Evolutionary conservation across 495 filamentous ascomycete genomes (phyloP).

Genomic region (Entonaema liquescens): DNA sequence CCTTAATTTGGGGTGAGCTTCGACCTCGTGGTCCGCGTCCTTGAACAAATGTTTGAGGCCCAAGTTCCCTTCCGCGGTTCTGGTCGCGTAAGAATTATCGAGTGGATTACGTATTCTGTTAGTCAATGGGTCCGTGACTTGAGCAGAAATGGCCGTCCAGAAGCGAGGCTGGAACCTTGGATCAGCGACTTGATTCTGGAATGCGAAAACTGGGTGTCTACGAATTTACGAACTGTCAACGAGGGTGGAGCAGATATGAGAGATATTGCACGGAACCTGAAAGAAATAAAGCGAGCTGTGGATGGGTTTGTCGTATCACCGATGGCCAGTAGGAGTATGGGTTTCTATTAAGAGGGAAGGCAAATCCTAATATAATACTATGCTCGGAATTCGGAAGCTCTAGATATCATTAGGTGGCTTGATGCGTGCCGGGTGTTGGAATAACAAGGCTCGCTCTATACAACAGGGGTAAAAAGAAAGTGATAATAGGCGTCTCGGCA

Average conservation of each 20-base stretch:
- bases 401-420: not conserved
- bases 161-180: slow-evolving; percentile 50
- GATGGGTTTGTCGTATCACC: slow-evolving; percentile 38
- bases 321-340: slow-evolving; percentile 33
- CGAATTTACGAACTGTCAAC: slow-evolving; percentile 29
- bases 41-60: slow-evolving; percentile 84
- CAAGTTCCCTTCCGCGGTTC: slow-evolving; percentile 80
- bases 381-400: not conserved
- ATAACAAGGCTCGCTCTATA: slow-evolving; percentile 29
- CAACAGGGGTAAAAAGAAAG: slow-evolving; percentile 5
- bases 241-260: slow-evolving; percentile 46
- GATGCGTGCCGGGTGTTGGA: slow-evolving; percentile 22
- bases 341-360: slow-evolving; percentile 39
- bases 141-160: slow-evolving; percentile 48
- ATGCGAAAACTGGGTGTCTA: slow-evolving; percentile 50
- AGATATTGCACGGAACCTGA: slow-evolving; percentile 32
- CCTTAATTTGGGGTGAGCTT: slow-evolving; percentile 77
- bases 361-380: not conserved
- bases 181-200: slow-evolving; percentile 53
- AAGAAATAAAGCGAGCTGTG: slow-evolving; percentile 35
- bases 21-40: slow-evolving; percentile 75
- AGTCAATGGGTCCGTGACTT: slow-evolving; percentile 55
- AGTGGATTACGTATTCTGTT: slow-evolving; percentile 53
- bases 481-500: not conserved
- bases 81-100: slow-evolving; percentile 50